Evolutionary conservation across 2,329 filamentous ascomycete genomes (phyloP), one percentile per base, ranked within the genome.

Genomic region (Triangularia setosa): DNA sequence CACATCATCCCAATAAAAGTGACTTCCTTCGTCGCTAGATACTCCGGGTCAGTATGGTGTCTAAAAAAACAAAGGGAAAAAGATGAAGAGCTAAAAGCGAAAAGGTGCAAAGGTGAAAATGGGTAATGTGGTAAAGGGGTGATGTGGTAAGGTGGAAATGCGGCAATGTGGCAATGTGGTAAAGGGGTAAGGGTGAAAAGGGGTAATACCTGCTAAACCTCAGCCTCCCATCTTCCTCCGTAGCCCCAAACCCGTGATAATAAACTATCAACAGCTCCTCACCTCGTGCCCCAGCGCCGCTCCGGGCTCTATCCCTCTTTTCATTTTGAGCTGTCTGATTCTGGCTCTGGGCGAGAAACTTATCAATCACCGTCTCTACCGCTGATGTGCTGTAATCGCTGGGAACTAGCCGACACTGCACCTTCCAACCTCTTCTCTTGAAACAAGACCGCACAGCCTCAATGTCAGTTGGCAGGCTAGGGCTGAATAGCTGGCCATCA

Each of bases 1-100:
- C 30, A 71, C 62, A 61, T 71, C 69, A 27, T 70, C 65, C 69
- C 68, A 71, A 60, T 67, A 69, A 63, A 70, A 70, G 12, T 44
- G 52, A 9, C 21, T 59, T 2, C 60, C 60, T 14, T 35, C 33
- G 14, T 64, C 60, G 18, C 61, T 21, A 27, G 0, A 1, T 3
- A 33, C n/a, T 52, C 44, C 35, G 40, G 16, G 40, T 23, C 21
- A 64, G 27, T 4, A 60, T n/a, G n/a, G n/a, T n/a, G n/a, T n/a
- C n/a, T n/a, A n/a, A n/a, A n/a, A n/a, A n/a, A n/a, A n/a, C n/a
- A n/a, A n/a, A n/a, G n/a, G n/a, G n/a, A n/a, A n/a, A n/a, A n/a
- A n/a, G n/a, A n/a, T n/a, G n/a, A n/a, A n/a, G n/a, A n/a, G n/a
- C n/a, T n/a, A n/a, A n/a, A n/a, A n/a, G n/a, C n/a, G n/a, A n/a